Percentiles rank a stretch among this genome's conserved stretches.
Evolutionary conservation across 768 basidiomycete genomes (phyloP).

Genomic region (Collybia sp.): DNA sequence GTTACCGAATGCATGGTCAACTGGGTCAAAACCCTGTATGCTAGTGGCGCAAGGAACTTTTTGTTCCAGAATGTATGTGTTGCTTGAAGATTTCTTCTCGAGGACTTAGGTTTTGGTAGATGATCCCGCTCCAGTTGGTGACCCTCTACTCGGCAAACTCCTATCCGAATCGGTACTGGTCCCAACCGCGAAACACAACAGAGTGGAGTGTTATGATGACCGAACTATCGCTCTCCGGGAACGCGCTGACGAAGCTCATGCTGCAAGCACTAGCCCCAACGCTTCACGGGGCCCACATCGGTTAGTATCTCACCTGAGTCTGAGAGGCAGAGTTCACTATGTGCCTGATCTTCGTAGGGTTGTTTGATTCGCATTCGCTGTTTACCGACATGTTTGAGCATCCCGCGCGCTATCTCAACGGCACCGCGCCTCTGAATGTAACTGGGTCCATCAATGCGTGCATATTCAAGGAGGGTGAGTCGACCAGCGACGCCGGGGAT

Average conservation of each 20-base stretch:
- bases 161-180: conserved; percentile 31
- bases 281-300: conserved; percentile 37
- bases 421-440: conserved; percentile 42
- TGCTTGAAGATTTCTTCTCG: background rate
- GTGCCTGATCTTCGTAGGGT: conserved; percentile 13
- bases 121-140: conserved; percentile 35
- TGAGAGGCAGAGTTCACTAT: background rate
- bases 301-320: conserved; percentile 17
- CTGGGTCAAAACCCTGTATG: conserved; percentile 36
- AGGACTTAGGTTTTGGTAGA: conserved; percentile 16
- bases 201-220: conserved; percentile 13
- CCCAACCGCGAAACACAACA: conserved; percentile 27
- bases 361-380: conserved; percentile 39
- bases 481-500: conserved; percentile 12
- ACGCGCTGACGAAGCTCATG: conserved; percentile 28
- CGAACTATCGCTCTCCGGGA: conserved; percentile 31
- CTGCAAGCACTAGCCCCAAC: conserved; percentile 24
- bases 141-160: conserved; percentile 27
- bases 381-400: conserved; percentile 37
- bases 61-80: conserved; percentile 43
- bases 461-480: conserved; percentile 25
- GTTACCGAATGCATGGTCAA: conserved; percentile 35
- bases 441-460: conserved; percentile 28
- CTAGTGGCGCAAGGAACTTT: conserved; percentile 41
- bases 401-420: conserved; percentile 30